Evolutionary conservation across 306 rosid genomes (phyloP), one percentile per base, ranked within the genome.

Genomic region (Pueraria montana): DNA sequence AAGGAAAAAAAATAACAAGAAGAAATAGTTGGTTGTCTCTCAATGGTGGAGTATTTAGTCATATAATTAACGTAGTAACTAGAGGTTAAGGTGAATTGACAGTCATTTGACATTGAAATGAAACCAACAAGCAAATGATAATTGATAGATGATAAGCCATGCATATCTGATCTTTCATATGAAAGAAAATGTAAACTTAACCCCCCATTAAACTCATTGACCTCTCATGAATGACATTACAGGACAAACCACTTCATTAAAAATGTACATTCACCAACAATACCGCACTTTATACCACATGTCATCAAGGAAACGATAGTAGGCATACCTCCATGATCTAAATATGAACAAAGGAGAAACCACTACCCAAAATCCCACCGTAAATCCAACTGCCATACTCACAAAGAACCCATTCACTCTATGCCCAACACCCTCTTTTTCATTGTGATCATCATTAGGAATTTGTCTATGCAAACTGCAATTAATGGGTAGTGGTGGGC

Each of bases 271-370:
- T 59, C 17, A 42, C 55, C 69, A 56, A 24, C 6, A 45, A 11
- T 8, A 17, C 18, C 12, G 49, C 0, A 80, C 2, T 58, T 45
- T 70, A 34, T 26, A 27, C 84, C 79, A 81, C 63, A 80, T 12
- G 6, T 50, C 11, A 59, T 72, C 66, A 12, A 67, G 1, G 23
- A 73, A 45, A 38, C 17, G 21, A 61, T 24, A 66, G 58, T 80
- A 80, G 4, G 11, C 78, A 56, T 52, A 46, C 6, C 84, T 71
- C 84, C 78, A 43, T 12, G 84, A 58, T 71, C 48, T 58, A 45
- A 10, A 16, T 2, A 58, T 70, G 50, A 80, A 55, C 43, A 72
- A 72, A 62, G 74, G 84, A 72, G 23, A 80, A 50, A 73, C 65
- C 68, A 65, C 55, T 1, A 0, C 50, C 70, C 76, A 64, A 18